phyloP scores from a whole-genome alignment of 768 basidiomycete species.

The Suillus plorans region DNA sequence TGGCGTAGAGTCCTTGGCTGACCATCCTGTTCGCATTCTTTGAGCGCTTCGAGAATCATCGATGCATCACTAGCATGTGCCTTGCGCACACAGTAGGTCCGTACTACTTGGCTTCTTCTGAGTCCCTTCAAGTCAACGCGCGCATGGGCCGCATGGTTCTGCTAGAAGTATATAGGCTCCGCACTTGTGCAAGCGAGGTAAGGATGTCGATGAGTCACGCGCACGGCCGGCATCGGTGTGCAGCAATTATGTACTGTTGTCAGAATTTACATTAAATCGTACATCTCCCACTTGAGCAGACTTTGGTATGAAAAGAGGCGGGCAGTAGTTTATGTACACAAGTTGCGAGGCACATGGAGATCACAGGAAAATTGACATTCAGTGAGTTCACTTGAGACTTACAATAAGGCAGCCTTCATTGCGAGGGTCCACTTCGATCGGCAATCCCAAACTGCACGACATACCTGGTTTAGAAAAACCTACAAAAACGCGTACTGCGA shows the following conservation, averaged over 20 bases:
- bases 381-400: conserved; percentile 11
- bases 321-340: neutral
- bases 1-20: too few species aligned
- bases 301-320: too few species aligned
- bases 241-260: neutral
- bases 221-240: neutral
- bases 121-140: conserved; percentile 64
- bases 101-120: conserved; percentile 73
- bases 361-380: neutral
- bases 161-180: conserved; percentile 51
- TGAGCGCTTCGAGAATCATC: too few species aligned
- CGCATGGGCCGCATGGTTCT: conserved; percentile 60
- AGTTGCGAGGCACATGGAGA: neutral
- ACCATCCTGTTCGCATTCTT: too few species aligned
- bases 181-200: neutral
- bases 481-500: neutral
- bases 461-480: neutral
- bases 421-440: conserved; percentile 68
- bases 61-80: too few species aligned
- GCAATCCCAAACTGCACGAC: conserved; percentile 52
- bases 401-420: conserved; percentile 84
- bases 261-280: too few species aligned
- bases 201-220: neutral
- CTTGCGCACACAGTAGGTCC: conserved; percentile 35
- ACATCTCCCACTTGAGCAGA: too few species aligned